Conservation (phyloP, 1,139 yeast species). For the Sugiyamaella paludigena region DNA sequence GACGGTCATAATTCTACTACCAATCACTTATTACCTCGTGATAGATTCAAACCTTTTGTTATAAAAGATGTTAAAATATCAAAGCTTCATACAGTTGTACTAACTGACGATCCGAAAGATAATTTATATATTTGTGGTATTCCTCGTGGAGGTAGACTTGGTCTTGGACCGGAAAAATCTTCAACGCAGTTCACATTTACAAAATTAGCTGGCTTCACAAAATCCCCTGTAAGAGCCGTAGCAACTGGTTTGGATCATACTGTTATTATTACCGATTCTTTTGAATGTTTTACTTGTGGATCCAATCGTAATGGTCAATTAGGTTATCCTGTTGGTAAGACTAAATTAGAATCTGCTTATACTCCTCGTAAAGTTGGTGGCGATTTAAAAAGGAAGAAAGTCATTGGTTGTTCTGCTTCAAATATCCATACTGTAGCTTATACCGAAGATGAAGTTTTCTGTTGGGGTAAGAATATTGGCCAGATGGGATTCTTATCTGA, state of each 20-base stretch:
- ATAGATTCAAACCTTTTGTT: slow-evolving; percentile 34
- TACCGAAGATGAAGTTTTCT: slow-evolving; percentile 49
- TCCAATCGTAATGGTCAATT: slow-evolving; percentile 63
- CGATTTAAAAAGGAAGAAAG: slow-evolving; percentile 46
- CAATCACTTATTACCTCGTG: slow-evolving; percentile 20
- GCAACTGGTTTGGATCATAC: slow-evolving; percentile 69
- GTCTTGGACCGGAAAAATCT: slow-evolving; percentile 41
- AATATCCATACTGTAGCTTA: slow-evolving; percentile 69
- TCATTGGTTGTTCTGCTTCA: slow-evolving; percentile 64
- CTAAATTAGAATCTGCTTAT: slow-evolving; percentile 11
- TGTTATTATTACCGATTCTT: slow-evolving; percentile 50
- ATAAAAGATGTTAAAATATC: slow-evolving; percentile 52
- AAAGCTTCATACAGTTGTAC: slow-evolving; percentile 62
- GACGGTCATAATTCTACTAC: not conserved
- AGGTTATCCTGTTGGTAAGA: slow-evolving; percentile 50
- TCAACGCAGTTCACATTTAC: slow-evolving; percentile 38
- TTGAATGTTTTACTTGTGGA: slow-evolving; percentile 75
- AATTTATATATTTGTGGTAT: slow-evolving; percentile 62
- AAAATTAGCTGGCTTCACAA: slow-evolving; percentile 39
- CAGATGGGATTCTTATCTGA: slow-evolving; percentile 51
- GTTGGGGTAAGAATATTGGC: slow-evolving; percentile 86
- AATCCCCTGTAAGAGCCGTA: slow-evolving; percentile 42
- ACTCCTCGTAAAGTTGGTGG: slow-evolving; percentile 49
- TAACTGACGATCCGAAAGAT: slow-evolving; percentile 50
- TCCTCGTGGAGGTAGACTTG: slow-evolving; percentile 71